Base-by-base conservation (phyloP, 2,329 filamentous ascomycete species). In the Periglandula ipomoeae region DNA sequence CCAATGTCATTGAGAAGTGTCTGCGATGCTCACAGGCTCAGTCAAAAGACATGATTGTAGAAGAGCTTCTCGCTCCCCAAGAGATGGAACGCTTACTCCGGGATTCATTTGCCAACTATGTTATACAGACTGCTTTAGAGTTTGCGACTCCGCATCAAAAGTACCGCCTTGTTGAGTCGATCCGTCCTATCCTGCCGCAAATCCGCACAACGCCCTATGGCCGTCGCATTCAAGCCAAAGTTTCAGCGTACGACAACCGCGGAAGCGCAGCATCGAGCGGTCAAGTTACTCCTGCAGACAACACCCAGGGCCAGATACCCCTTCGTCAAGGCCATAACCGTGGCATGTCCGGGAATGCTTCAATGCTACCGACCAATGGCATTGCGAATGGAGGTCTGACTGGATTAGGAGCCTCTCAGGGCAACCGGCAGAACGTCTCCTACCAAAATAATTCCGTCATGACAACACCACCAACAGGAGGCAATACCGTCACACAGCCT, bases 1-100 rank as follows among this genome's bases (percentile, higher is more conserved):
- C 93, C 61, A 98, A 98, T 59, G 93, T 98, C 50, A 91, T 98
- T 54, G 93, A 98, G 73, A 98, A 98, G 67, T 90, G 87, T 60
- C 72, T 97, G 51, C 89, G 93, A 49, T 95, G 89, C 63, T 84
- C 90, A 32, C 81, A 86, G 52, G 73, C 81, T 22, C 73, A 78
- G 9, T 85, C 85, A 46, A 89, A 85, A 63, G 85, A 89, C 58
- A 75, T 84, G 65, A 84, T 98, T 69, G 85, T 96, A 50, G 80
- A 86, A 32, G 93, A 97, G 70, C 84, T 98, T 62, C 74, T 84
- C 50, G 62, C 70, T 8, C 78, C 84, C 3, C 76, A 76, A 50
- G 89, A 95, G 69, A 84, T 97, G 53, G 89, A 96, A 60, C 84
- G 84, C 55, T 82, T 96, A 56, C 79, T 98, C 51, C 86, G 89